Base-by-base conservation (phyloP, 352 stramenopile genomes). In the Phytophthora litchii region DNA sequence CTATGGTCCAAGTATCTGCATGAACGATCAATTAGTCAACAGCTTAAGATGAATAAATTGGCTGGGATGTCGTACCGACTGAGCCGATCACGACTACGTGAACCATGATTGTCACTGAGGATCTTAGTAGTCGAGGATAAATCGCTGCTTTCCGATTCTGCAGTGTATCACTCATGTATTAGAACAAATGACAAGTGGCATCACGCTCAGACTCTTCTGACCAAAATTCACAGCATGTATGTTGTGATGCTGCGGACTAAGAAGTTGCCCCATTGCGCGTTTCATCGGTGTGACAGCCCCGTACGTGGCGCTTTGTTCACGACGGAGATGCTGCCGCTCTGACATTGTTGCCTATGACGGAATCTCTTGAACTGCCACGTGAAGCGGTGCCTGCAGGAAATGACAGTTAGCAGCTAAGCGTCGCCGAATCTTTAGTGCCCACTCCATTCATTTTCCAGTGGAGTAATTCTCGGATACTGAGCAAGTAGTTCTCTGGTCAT, bases 1-100 rank as follows among this genome's bases (percentile, higher is more conserved):
- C 64, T 72, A 36, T 69, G 64, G 20, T 73, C 64, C 27, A 73
- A 16, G 42, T 59, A 73, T 35, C 64, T 73, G 19, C 14, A 54
- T 13, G 11, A 50, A 21, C 14, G 2, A 47, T 6, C 10, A 21
- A 14, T 52, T 45, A 56, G 19, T 25, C 10, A 40, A 11, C 7
- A 20, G 3, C 13, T 43, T 11, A 10, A 10, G 17, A 47, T 9
- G 14, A 29, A 40, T 40, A 2, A 38, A 16, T 0, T 45, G 29
- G 13, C 7, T 9, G 6, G 8, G 3, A 2, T 47, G 16, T 3
- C 44, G 17, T 64, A 72, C 64, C 64, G 58, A 60, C 64, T 73
- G 31, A 73, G 59, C 8, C 64, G 64, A 55, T 73, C 64, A 34
- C 64, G 52, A 66, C 59, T 69, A 7, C 64, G 57, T 8, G 50